Evolutionary conservation across 805 yeast species (phyloP).

Genomic region (Lipomyces chichibuensis): DNA sequence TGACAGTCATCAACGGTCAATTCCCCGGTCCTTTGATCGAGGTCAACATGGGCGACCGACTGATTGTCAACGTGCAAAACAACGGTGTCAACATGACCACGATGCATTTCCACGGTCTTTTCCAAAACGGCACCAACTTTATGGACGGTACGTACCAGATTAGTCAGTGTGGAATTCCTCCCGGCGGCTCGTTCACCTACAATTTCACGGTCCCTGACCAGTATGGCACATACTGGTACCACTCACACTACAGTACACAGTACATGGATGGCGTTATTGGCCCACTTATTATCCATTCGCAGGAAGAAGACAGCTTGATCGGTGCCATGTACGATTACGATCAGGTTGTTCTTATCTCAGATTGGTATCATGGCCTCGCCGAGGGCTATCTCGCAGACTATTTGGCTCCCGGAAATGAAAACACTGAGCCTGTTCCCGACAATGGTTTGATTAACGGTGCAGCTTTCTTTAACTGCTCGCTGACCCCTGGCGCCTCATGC

Average conservation of each 20-base stretch:
- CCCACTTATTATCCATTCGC: slow-evolving; percentile 51
- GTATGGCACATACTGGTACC: slow-evolving; percentile 95
- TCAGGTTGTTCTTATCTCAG: slow-evolving; percentile 48
- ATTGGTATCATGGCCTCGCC: slow-evolving; percentile 48
- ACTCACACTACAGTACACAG: slow-evolving; percentile 86
- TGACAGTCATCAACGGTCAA: slow-evolving; percentile 65
- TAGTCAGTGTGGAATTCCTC: slow-evolving; percentile 86
- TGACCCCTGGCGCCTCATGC: slow-evolving; percentile 38
- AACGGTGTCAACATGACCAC: slow-evolving; percentile 69
- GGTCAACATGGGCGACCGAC: slow-evolving; percentile 76
- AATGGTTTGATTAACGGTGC: slow-evolving; percentile 52
- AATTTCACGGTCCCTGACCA: slow-evolving; percentile 81
- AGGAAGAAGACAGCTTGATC: slow-evolving; percentile 43
- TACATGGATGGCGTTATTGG: slow-evolving; percentile 82
- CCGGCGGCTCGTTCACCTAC: slow-evolving; percentile 71
- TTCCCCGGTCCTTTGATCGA: slow-evolving; percentile 84
- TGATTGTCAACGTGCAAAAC: slow-evolving; percentile 71
- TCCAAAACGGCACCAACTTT: slow-evolving; percentile 69
- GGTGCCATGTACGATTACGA: slow-evolving; percentile 42
- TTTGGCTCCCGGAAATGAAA: slow-evolving; percentile 49
- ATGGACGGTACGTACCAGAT: slow-evolving; percentile 92
- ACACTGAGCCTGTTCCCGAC: slow-evolving; percentile 47
- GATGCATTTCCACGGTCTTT: slow-evolving; percentile 91
- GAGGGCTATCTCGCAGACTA: slow-evolving; percentile 46
- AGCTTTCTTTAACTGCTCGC: slow-evolving; percentile 41